phyloP scores from a whole-genome alignment of 2,329 filamentous ascomycete species.

The Calonectria pseudoturangicola region DNA sequence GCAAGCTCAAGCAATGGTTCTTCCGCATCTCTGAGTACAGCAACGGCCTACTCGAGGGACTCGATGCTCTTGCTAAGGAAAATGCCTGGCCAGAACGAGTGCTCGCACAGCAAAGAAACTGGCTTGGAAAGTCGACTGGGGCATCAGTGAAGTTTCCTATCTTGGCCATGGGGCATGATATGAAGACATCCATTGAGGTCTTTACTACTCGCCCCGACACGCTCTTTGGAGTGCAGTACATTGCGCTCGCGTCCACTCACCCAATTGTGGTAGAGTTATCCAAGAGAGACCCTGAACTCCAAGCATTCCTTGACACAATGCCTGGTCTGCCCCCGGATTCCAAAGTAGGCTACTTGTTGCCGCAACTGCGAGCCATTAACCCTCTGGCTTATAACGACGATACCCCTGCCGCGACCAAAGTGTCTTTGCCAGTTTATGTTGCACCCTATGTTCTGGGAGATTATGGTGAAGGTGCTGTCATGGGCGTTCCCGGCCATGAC shows the following conservation, averaged over 20 bases:
- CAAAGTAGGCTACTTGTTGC: conserved; percentile 81
- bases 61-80: conserved; percentile 78
- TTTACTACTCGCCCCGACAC: conserved; percentile 93
- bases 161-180: conserved; percentile 62
- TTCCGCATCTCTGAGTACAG: conserved; percentile 88
- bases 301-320: conserved; percentile 80
- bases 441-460: conserved; percentile 90
- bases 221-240: conserved; percentile 89
- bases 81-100: conserved; percentile 89
- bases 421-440: conserved; percentile 83
- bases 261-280: conserved; percentile 79
- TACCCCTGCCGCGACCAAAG: conserved; percentile 69
- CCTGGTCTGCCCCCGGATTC: conserved; percentile 72
- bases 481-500: conserved; percentile 94
- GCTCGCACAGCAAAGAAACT: conserved; percentile 88
- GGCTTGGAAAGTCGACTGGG: conserved; percentile 87
- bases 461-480: conserved; percentile 91
- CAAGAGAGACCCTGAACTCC: conserved; percentile 75
- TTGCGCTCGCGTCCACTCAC: conserved; percentile 85
- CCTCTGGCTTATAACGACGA: conserved; percentile 76
- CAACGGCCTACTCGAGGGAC: conserved; percentile 81
- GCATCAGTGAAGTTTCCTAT: conserved; percentile 83
- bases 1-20: conserved; percentile 91
- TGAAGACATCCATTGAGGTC: conserved; percentile 76
- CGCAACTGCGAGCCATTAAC: conserved; percentile 77